Evolutionary conservation across 306 rosid genomes (phyloP), one percentile per base, ranked within the genome.

Genomic region (Cotoneaster glaucophyllus): DNA sequence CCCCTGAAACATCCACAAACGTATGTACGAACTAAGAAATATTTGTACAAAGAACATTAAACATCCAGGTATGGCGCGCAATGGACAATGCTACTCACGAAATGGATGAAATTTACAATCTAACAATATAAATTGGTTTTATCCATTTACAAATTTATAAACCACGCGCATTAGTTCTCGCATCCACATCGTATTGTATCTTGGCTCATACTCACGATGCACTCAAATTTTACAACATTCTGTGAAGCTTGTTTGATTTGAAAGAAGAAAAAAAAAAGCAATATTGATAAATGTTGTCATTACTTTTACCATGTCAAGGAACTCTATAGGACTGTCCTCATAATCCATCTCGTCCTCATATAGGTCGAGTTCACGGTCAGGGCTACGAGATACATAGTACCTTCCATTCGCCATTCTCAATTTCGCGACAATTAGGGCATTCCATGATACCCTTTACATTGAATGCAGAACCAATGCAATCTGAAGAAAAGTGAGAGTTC

Each of bases 401-500:
- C 7, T 57, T 57, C 77, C 68, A 78, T 7, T 53, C 67, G 41
- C 77, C 77, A 37, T 24, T 57, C 52, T 67, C 78, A 44, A 67
- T 21, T 8, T 37, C 15, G 2, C 63, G 65, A 14, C 83, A 74
- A 25, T 67, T 79, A 3, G 83, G 83, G 53, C 78, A 79, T 59
- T 74, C 75, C 83, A 79, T 79, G 10, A 39, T 19, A 44, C 83
- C 83, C 53, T 34, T 79, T 4, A 39, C 29, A 59, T 74, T 79
- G 32, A 67, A 74, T 4, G 83, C 75, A 44, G 71, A 79, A 44
- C 79, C 83, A 48, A 79, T 74, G 66, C 75, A 79, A 58, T 79
- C 83, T 45, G 52, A 45, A 45, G 18, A 45, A 4, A 43, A 41
- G 45, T 11, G 4, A 3, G 13, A 41, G 13, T 10, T 11, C 8